phyloP scores from a whole-genome alignment of 495 filamentous ascomycete species.

The Talaromyces liani region DNA sequence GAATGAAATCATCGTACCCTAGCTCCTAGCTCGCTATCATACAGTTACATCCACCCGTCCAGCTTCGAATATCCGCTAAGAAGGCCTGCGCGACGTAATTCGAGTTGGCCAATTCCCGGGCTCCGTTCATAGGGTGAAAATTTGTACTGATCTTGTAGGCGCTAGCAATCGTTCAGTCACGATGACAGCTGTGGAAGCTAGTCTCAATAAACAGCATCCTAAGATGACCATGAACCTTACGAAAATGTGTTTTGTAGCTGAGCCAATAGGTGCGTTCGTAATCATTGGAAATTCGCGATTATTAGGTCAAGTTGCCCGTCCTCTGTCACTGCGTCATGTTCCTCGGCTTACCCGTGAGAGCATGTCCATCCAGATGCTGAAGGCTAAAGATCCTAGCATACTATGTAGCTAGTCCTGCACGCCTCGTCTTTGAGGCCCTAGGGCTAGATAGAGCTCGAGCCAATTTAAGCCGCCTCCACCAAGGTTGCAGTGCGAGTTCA shows the following conservation, averaged over 20 bases:
- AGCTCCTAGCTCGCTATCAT: neutral
- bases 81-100: neutral
- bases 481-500: conserved; percentile 4
- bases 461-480: conserved; percentile 1
- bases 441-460: neutral
- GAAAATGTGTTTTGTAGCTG: neutral
- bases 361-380: neutral
- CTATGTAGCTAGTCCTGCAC: neutral
- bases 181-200: neutral
- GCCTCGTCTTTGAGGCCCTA: neutral
- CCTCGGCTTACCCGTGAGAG: neutral
- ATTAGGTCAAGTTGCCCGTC: neutral
- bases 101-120: neutral
- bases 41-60: neutral
- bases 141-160: neutral
- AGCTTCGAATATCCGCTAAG: neutral
- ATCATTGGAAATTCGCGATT: neutral
- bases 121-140: neutral
- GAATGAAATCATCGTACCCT: neutral
- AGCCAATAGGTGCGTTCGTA: neutral
- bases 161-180: neutral
- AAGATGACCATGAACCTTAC: neutral
- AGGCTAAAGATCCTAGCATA: neutral
- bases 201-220: neutral
- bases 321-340: neutral